These are phyloP conservation scores for Ormosia emarginata DNA, from an alignment of 306 rosid genomes.

Conservation along the genomic window DNA sequence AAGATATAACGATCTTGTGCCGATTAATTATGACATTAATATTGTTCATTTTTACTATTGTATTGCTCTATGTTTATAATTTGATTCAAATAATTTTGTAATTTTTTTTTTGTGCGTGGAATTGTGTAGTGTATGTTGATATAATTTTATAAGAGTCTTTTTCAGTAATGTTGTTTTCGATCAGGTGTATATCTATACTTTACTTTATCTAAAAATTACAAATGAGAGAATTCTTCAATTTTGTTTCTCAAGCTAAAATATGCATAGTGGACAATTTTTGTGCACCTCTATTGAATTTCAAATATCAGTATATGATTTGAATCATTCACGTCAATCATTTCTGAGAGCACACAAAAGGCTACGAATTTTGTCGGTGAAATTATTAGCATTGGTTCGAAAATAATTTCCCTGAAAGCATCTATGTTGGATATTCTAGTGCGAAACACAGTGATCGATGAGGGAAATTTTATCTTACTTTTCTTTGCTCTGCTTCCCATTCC, in stretches of 20 bases:
- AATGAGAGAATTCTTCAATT: too few species aligned
- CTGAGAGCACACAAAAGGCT: background rate
- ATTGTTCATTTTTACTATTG: background rate
- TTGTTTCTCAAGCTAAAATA: too few species aligned
- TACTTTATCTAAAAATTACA: too few species aligned
- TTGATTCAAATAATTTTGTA: background rate
- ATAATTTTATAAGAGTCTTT: background rate
- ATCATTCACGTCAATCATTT: background rate
- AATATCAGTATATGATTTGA: background rate
- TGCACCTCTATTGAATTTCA: background rate
- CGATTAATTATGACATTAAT: background rate
- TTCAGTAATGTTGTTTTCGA: background rate
- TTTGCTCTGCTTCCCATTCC: too few species aligned
- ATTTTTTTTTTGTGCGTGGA: background rate
- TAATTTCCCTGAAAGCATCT: background rate
- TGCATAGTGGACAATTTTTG: background rate
- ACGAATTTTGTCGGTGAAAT: background rate
- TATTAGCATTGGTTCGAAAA: background rate
- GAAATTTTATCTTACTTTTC: too few species aligned
- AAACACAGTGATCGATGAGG: too few species aligned
- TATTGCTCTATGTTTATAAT: background rate
- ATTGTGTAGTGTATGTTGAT: background rate
- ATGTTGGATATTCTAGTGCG: too few species aligned
- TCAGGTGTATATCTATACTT: too few species aligned
- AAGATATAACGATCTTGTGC: background rate